Evolutionary conservation across 345 rosid species (phyloP).

Genomic region (Eucalyptus sideroxylon): DNA sequence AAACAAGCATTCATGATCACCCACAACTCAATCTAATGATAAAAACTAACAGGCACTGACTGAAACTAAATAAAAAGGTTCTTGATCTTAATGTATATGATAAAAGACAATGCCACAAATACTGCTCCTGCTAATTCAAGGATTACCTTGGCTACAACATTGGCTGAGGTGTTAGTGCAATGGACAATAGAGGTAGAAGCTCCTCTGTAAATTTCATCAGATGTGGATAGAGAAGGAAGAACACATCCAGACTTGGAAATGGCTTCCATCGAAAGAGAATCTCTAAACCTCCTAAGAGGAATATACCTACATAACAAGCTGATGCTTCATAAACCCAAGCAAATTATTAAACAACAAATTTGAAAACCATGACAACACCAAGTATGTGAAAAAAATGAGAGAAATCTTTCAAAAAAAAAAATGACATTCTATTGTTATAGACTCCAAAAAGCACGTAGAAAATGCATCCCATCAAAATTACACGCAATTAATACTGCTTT

Average conservation of each 20-base stretch:
- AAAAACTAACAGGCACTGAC: neutral
- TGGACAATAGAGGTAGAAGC: conserved; percentile 43
- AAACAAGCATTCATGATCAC: neutral
- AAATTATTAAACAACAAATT: neutral
- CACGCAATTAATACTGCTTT: neutral
- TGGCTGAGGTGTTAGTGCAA: conserved; percentile 63
- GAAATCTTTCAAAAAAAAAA: neutral
- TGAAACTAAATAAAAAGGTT: neutral
- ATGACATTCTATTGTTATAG: neutral
- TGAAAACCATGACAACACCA: neutral
- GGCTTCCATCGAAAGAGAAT: conserved; percentile 20
- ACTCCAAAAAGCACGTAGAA: neutral
- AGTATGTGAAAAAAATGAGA: neutral
- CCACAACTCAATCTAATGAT: neutral
- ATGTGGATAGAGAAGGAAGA: conserved; percentile 41
- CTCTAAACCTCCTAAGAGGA: conserved; percentile 50
- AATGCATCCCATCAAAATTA: neutral
- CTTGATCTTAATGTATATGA: neutral
- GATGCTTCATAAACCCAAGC: neutral
- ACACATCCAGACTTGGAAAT: conserved; percentile 22
- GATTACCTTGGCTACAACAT: conserved; percentile 70
- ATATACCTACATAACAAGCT: conserved; percentile 46
- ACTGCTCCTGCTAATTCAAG: neutral
- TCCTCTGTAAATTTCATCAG: conserved; percentile 45
- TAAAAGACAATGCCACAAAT: neutral